Percentiles rank a stretch among this genome's conserved stretches.
These are phyloP conservation scores for Citrus australasica DNA, from an alignment of 345 rosid genomes.

Conservation along the genomic window DNA sequence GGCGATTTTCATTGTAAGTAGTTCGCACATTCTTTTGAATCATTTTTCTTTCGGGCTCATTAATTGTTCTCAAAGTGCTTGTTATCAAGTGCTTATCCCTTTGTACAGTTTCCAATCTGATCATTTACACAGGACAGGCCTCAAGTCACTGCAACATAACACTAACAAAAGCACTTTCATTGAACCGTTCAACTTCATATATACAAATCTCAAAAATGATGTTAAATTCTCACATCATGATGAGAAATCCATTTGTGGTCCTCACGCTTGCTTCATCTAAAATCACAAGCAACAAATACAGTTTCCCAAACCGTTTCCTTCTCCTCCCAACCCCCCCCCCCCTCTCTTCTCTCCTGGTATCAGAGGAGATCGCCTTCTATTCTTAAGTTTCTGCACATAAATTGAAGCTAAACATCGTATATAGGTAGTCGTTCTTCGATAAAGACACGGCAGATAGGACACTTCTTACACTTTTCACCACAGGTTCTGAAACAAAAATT, in stretches of 20 bases:
- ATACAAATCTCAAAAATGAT: conserved; percentile 14
- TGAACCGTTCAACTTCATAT: background rate
- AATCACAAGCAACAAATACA: conserved; percentile 33
- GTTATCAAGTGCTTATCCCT: background rate
- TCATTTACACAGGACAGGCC: background rate
- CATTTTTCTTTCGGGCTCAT: too few species aligned
- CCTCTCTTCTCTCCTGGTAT: background rate
- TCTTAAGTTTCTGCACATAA: background rate
- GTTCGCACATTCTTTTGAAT: too few species aligned
- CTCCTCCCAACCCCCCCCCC: too few species aligned
- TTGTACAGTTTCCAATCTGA: background rate
- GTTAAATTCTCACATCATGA: background rate
- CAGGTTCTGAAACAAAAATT: conserved; percentile 51
- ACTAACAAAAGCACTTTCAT: background rate
- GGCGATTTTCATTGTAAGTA: too few species aligned
- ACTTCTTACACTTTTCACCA: conserved; percentile 84
- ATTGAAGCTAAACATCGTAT: conserved; percentile 53
- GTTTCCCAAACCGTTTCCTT: background rate
- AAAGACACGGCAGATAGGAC: conserved; percentile 74
- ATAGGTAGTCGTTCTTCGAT: conserved; percentile 70
- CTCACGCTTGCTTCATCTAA: conserved; percentile 40
- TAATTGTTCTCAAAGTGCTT: background rate
- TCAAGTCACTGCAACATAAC: background rate
- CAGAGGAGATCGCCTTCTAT: background rate
- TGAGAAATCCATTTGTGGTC: conserved; percentile 10